A percentile compares a stretch with the other conserved stretches of the same genome.
Conservation (phyloP, 106 monocot species). For the Narthecium ossifragum region DNA sequence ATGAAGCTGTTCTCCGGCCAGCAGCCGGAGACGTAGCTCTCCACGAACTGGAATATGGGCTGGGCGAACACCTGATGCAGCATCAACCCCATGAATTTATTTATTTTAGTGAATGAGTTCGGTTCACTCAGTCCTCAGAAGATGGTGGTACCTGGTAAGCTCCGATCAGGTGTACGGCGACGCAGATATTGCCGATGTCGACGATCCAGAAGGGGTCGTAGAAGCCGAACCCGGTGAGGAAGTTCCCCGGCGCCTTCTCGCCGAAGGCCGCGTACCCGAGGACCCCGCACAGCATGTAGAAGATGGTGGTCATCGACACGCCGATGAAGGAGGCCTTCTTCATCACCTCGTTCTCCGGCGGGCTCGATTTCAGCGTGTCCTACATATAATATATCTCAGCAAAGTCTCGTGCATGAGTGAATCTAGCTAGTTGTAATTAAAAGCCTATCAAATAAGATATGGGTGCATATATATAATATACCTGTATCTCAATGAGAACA, state of each 20-base stretch:
- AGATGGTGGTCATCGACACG: conserved; percentile 23
- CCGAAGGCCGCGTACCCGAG: conserved; percentile 41
- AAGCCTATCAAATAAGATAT: neutral
- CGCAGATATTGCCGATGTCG: conserved; percentile 33
- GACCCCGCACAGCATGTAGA: conserved; percentile 38
- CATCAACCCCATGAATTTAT: neutral
- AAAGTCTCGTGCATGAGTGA: neutral
- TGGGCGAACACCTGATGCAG: conserved; percentile 40
- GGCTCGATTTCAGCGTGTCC: conserved; percentile 25
- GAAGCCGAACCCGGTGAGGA: conserved; percentile 44
- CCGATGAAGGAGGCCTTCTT: conserved; percentile 25
- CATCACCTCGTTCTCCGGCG: conserved; percentile 32
- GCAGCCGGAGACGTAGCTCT: conserved; percentile 3
- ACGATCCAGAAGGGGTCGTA: conserved; percentile 37
- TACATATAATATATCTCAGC: conserved; percentile 5
- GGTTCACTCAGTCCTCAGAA: neutral
- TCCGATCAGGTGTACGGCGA: conserved; percentile 27
- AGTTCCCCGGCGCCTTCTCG: conserved; percentile 29
- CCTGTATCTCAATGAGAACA: conserved; percentile 84
- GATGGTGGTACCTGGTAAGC: conserved; percentile 22
- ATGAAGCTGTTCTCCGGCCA: conserved; percentile 20
- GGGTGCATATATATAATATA: conserved; percentile 3
- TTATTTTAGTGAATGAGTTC: too few species aligned
- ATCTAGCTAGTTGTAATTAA: neutral
- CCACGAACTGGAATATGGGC: conserved; percentile 34